phyloP scores from a whole-genome alignment of 2,329 filamentous ascomycete species.

The Neopestalotiopsis rosae region DNA sequence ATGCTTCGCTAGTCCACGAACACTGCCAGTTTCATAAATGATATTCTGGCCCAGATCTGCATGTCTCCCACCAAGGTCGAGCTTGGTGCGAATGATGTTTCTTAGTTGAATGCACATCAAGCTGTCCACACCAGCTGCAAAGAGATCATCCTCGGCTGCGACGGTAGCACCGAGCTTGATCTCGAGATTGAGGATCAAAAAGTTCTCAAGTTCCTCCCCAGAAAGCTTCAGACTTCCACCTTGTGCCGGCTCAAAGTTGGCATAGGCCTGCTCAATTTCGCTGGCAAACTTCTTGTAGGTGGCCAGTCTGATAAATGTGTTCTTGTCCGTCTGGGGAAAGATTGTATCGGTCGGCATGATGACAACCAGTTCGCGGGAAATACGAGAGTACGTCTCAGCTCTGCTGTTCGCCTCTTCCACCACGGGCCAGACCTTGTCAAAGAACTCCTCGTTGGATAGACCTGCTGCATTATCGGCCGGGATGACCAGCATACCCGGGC shows the following conservation, averaged over 20 bases:
- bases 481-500: neutral
- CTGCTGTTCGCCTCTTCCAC: conserved; percentile 56
- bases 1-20: neutral
- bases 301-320: neutral
- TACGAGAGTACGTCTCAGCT: conserved; percentile 56
- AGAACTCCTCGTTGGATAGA: conserved; percentile 48
- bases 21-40: neutral
- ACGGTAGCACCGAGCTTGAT: neutral
- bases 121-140: neutral
- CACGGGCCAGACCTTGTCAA: conserved; percentile 53
- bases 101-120: neutral
- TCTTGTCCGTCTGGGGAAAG: neutral
- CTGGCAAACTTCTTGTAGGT: neutral
- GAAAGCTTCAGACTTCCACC: neutral
- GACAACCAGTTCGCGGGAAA: conserved; percentile 48
- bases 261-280: neutral
- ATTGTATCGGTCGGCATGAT: conserved; percentile 35
- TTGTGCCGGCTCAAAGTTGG: neutral
- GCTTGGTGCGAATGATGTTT: neutral
- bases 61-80: conserved; percentile 1
- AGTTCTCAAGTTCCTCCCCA: neutral
- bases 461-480: conserved; percentile 44
- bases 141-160: neutral
- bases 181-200: neutral
- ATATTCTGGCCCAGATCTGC: neutral